phyloP scores from a whole-genome alignment of 1,139 yeast species.

The Pichia kudriavzevii region DNA sequence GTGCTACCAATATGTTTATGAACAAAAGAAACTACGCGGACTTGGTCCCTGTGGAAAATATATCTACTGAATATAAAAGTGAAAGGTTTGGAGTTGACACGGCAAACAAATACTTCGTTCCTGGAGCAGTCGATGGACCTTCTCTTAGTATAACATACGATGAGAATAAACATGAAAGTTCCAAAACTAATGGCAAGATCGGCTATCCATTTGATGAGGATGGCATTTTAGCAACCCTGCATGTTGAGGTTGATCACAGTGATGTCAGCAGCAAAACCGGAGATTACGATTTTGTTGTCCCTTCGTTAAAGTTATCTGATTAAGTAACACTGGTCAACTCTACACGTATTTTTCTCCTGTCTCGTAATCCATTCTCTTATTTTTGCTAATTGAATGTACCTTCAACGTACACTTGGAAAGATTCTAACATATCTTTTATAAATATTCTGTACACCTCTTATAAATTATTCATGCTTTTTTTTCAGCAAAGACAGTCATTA shows the following conservation, averaged over 20 bases:
- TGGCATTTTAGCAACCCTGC: slow-evolving; percentile 61
- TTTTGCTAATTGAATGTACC: no score
- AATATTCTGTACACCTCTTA: background rate
- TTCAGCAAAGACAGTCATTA: slow-evolving; percentile 76
- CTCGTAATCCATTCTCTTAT: no score
- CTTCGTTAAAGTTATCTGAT: no score
- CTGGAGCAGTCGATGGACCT: slow-evolving; percentile 8
- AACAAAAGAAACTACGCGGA: slow-evolving; percentile 77
- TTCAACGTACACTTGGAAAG: background rate
- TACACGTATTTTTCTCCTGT: no score
- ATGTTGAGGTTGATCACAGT: slow-evolving; percentile 58
- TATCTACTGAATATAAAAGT: slow-evolving; percentile 12
- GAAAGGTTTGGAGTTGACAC: slow-evolving; percentile 8
- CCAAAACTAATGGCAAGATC: slow-evolving; percentile 18
- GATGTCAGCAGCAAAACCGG: slow-evolving; percentile 48
- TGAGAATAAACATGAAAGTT: slow-evolving; percentile 1
- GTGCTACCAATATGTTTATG: slow-evolving; percentile 55
- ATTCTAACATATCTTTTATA: background rate
- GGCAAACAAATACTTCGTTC: slow-evolving; percentile 11
- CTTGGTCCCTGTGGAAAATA: slow-evolving; percentile 36
- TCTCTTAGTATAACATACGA: background rate
- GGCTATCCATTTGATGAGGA: slow-evolving; percentile 50
- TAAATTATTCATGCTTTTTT: slow-evolving; percentile 17
- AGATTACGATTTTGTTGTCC: slow-evolving; percentile 64
- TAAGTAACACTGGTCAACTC: no score